These are phyloP conservation scores for Fusarium pseudograminearum DNA, from an alignment of 2,329 filamentous ascomycete genomes.

Conservation along the genomic window DNA sequence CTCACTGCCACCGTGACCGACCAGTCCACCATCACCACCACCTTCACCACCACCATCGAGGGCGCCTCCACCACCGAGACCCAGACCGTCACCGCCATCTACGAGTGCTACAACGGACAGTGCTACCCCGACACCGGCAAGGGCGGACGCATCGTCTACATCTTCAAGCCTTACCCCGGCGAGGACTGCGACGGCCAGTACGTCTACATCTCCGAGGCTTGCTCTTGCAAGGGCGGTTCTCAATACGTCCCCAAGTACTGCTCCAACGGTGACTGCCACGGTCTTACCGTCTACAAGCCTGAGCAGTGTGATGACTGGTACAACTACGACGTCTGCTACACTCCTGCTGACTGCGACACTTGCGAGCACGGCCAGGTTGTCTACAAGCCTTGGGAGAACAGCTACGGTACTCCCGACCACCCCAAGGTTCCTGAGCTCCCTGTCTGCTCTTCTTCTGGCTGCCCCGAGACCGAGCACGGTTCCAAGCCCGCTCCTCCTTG, in stretches of 20 bases:
- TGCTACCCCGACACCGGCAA: constrained; percentile 29
- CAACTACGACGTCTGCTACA: constrained; percentile 32
- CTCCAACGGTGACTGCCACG: constrained; percentile 30
- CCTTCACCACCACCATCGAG: constrained; percentile 31
- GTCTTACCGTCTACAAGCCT: constrained; percentile 42
- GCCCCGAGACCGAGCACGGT: constrained; percentile 10
- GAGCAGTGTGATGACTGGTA: constrained; percentile 35
- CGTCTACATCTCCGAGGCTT: constrained; percentile 38
- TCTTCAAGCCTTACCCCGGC: constrained; percentile 40
- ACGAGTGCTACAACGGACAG: constrained; percentile 33
- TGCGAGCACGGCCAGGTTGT: constrained; percentile 32
- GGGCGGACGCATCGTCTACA: constrained; percentile 20
- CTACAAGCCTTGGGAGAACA: constrained; percentile 45
- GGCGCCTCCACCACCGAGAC: constrained; percentile 25
- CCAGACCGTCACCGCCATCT: constrained; percentile 39
- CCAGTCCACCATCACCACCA: constrained; percentile 37
- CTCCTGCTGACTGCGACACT: constrained; percentile 23
- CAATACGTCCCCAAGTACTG: constrained; percentile 41
- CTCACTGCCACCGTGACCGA: constrained; percentile 35
- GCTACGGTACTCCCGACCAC: constrained; percentile 19
- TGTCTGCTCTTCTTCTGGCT: constrained; percentile 6
- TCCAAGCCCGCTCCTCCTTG: not conserved
- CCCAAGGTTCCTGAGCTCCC: constrained; percentile 14
- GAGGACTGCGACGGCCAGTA: constrained; percentile 34
- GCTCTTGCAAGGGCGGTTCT: constrained; percentile 37